Evolutionary conservation across 1,284 basidiomycete genomes (phyloP).

Genomic region (Malassezia japonica): DNA sequence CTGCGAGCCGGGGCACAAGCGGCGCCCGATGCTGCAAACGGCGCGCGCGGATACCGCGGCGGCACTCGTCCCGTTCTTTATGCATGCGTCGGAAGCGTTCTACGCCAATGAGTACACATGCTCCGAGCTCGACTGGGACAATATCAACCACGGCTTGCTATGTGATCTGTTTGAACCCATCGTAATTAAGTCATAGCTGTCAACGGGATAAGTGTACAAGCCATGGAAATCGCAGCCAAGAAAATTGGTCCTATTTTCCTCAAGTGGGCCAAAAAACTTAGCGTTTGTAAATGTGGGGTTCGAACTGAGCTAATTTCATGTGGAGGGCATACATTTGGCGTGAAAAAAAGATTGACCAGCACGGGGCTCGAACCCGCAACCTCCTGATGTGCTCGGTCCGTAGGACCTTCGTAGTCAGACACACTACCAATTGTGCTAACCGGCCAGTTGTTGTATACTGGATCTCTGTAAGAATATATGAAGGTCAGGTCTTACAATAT

Average conservation of each 20-base stretch:
- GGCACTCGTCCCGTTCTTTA: conserved; percentile 17
- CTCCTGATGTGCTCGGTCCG: conserved; percentile 14
- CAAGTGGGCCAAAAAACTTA: too few species aligned
- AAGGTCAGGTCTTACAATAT: too few species aligned
- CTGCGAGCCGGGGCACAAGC: neutral
- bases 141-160: conserved; percentile 26
- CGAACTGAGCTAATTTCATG: too few species aligned
- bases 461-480: too few species aligned
- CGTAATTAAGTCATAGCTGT: neutral
- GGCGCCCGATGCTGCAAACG: neutral
- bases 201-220: too few species aligned
- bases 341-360: conserved; percentile 19
- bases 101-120: conserved; percentile 6
- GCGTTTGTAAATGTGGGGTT: too few species aligned
- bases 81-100: conserved; percentile 4
- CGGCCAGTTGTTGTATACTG: too few species aligned
- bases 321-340: too few species aligned
- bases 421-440: conserved; percentile 24
- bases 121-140: conserved; percentile 8
- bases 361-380: conserved; percentile 26
- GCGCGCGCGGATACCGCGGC: conserved; percentile 4
- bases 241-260: too few species aligned
- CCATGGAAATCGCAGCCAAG: too few species aligned
- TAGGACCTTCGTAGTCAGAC: conserved; percentile 20
- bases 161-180: conserved; percentile 26